phyloP scores from a whole-genome alignment of 2,329 filamentous ascomycete genomes.

The Atkinsonella texensis region DNA sequence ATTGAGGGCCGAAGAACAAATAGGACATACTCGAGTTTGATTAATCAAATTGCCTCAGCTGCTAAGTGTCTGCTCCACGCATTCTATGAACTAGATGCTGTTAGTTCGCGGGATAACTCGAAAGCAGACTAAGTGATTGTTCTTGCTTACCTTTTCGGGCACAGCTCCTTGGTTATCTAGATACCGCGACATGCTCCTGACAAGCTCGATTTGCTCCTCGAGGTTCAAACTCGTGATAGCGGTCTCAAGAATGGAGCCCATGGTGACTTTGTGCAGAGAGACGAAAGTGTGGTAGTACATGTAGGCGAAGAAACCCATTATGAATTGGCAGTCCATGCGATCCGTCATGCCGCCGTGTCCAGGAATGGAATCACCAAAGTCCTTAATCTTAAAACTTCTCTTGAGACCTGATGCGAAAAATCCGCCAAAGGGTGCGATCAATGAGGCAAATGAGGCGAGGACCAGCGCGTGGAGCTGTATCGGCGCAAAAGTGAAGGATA shows the following conservation, averaged over 20 bases:
- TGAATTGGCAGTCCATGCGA: slow-evolving; percentile 99
- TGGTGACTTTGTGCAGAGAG: slow-evolving; percentile 70
- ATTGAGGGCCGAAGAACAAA: not conserved
- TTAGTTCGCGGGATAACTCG: not conserved
- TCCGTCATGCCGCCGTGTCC: slow-evolving; percentile 97
- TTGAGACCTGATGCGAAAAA: slow-evolving; percentile 98
- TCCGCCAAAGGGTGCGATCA: slow-evolving; percentile 93
- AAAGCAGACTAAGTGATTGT: not conserved
- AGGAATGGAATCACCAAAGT: slow-evolving; percentile 96
- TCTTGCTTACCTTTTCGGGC: slow-evolving; percentile 16
- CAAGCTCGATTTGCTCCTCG: slow-evolving; percentile 80
- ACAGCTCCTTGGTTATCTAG: slow-evolving; percentile 50
- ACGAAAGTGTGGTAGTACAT: slow-evolving; percentile 99
- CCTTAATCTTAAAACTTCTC: slow-evolving; percentile 99
- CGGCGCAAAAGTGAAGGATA: slow-evolving; percentile 65
- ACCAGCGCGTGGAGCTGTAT: slow-evolving; percentile 90
- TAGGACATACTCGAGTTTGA: not conserved
- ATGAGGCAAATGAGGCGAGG: slow-evolving; percentile 84
- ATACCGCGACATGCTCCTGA: slow-evolving; percentile 52
- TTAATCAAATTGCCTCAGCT: not conserved
- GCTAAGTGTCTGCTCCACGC: slow-evolving; percentile 11
- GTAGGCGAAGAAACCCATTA: slow-evolving; percentile 98
- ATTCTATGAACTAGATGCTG: slow-evolving; percentile 10
- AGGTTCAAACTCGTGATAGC: slow-evolving; percentile 79
- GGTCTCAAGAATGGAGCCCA: slow-evolving; percentile 79